These are phyloP conservation scores for Aspergillus clavatus DNA, from an alignment of 2,329 filamentous ascomycete genomes.

Conservation along the genomic window DNA sequence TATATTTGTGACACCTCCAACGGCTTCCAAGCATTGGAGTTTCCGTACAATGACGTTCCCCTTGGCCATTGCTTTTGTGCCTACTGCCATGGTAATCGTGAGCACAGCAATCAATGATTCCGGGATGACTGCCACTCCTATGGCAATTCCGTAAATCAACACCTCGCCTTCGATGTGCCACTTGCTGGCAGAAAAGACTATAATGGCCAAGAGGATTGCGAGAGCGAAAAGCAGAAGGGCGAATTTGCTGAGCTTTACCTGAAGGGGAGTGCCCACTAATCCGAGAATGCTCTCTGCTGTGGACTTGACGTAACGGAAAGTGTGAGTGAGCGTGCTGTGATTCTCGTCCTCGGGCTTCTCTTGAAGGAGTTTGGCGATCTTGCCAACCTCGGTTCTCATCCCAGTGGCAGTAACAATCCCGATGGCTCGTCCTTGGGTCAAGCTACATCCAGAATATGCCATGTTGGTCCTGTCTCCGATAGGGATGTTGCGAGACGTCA, in stretches of 20 bases:
- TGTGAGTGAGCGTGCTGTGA: constrained; percentile 21
- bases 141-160: constrained; percentile 56
- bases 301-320: constrained; percentile 39
- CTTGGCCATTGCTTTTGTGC: constrained; percentile 51
- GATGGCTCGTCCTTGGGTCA: constrained; percentile 55
- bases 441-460: constrained; percentile 56
- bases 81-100: constrained; percentile 58
- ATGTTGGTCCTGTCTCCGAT: constrained; percentile 58
- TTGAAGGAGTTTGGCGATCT: constrained; percentile 55
- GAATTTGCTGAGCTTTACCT: constrained; percentile 79
- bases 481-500: constrained; percentile 23
- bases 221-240: constrained; percentile 74
- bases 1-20: constrained; percentile 55
- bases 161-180: constrained; percentile 55
- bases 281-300: constrained; percentile 49
- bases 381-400: constrained; percentile 59
- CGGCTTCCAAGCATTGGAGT: constrained; percentile 51
- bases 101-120: constrained; percentile 60
- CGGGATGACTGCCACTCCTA: constrained; percentile 57
- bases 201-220: constrained; percentile 59
- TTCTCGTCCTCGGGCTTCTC: constrained; percentile 37
- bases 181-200: constrained; percentile 56
- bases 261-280: constrained; percentile 68
- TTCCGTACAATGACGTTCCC: constrained; percentile 52
- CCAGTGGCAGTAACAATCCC: constrained; percentile 57